Percentiles rank a stretch among this genome's conserved stretches.
Conservation (phyloP, 148 eudicot species). For the Linanthus parryae region DNA sequence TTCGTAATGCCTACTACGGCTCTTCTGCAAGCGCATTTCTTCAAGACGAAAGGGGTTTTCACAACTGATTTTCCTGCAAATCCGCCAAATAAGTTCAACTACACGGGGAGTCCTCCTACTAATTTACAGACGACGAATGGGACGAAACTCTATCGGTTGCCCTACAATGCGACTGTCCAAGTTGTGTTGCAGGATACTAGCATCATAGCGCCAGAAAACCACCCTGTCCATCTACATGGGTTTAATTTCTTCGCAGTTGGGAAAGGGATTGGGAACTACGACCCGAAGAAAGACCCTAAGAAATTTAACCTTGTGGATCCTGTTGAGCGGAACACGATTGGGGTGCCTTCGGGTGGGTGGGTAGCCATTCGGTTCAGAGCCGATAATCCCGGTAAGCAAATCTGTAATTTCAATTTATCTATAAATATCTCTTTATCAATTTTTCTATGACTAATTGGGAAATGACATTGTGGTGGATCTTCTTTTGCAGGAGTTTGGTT, state of each 20-base stretch:
- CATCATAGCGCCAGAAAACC: slow-evolving; percentile 32
- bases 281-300: slow-evolving; percentile 32
- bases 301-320: slow-evolving; percentile 51
- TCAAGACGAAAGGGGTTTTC: slow-evolving; percentile 37
- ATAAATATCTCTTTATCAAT: not conserved
- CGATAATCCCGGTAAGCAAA: slow-evolving; percentile 44
- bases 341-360: slow-evolving; percentile 58
- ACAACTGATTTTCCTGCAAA: slow-evolving; percentile 46
- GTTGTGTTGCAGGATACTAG: slow-evolving; percentile 36
- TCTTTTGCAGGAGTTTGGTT: slow-evolving; percentile 35
- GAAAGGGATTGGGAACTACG: slow-evolving; percentile 30
- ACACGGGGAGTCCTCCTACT: slow-evolving; percentile 23
- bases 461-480: not conserved
- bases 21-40: slow-evolving; percentile 40
- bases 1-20: slow-evolving; percentile 48
- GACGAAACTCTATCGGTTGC: slow-evolving; percentile 35
- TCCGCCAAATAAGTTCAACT: slow-evolving; percentile 32
- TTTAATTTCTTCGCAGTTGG: slow-evolving; percentile 43
- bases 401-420: not conserved
- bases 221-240: slow-evolving; percentile 47
- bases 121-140: slow-evolving; percentile 23
- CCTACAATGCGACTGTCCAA: slow-evolving; percentile 42
- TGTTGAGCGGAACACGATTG: slow-evolving; percentile 50
- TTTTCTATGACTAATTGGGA: not conserved
- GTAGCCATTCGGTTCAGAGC: slow-evolving; percentile 40